Base-by-base conservation (phyloP, 2,329 filamentous ascomycete species). In the Pestalotiopsis sp. region DNA sequence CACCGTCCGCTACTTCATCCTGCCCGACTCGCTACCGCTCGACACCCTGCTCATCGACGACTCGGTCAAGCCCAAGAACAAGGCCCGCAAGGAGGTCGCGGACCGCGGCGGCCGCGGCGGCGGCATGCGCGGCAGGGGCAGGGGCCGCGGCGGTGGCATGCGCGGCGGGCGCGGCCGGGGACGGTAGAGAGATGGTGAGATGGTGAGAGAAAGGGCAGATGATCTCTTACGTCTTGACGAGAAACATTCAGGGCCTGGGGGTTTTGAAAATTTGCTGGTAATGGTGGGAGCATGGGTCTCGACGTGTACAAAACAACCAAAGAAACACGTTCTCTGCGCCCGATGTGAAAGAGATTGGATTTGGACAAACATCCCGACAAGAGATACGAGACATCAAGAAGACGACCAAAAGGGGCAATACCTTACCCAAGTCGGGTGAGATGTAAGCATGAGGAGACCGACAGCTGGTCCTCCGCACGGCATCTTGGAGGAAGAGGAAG, bases 31-130 rank as follows among this genome's bases (percentile, higher is more conserved):
- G 72, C 88, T 99, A 77, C 95, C 95, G 52, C 88, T 99, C 73
- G 96, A 99, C 82, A 98, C 95, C 56, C 88, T 99, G 66, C 88
- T 99, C 71, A 94, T 99, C 75, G 96, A 99, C 80, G 96, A 99
- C 83, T 91, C 94, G 77, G 94, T 95, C 65, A 99, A 99, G 87
- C 95, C 96, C 70, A 98, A 98, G 92, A 99, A 99, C 85, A 99
- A 99, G 90, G 95, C 96, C 31, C 90, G 95, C 79, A 99, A 99
- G 87, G 96, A 98, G 84, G 87, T 82, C 6, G 84, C 87, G 39
- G 88, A 89, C 69, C 85, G 91, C 62, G 87, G 88, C 82, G 85
- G 89, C 69, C 82, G 87, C 20, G 81, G 85, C 23, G 80, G 87
- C 38, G 84, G 86, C 64, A 84, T 87, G 14, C 80, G 87, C 61